Percentiles rank a stretch among this genome's conserved stretches.
Conservation (phyloP, 2,329 filamentous ascomycete genomes). For the Penicillium fuscoglaucum region DNA sequence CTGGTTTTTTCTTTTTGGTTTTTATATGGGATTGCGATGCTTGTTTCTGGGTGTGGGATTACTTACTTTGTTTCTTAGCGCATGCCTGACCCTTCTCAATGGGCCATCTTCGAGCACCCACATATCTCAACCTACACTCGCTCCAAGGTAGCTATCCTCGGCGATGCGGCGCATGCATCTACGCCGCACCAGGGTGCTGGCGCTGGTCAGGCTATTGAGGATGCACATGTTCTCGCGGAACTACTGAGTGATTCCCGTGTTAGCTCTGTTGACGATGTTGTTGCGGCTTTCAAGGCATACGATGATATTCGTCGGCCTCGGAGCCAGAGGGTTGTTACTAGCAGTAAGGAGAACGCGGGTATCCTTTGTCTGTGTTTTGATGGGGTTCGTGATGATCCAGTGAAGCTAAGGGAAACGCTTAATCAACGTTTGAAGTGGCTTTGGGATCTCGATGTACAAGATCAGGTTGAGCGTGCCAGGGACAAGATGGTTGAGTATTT, state of each 20-base stretch:
- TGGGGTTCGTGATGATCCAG: slow-evolving; percentile 29
- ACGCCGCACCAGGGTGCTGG: slow-evolving; percentile 43
- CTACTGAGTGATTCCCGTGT: slow-evolving; percentile 47
- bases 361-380: slow-evolving; percentile 31
- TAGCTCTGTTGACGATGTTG: slow-evolving; percentile 34
- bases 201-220: slow-evolving; percentile 43
- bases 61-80: slow-evolving; percentile 14
- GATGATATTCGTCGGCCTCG: slow-evolving; percentile 52
- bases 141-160: slow-evolving; percentile 35
- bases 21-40: background rate
- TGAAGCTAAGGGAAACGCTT: slow-evolving; percentile 27
- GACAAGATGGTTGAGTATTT: slow-evolving; percentile 16
- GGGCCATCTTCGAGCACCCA: slow-evolving; percentile 40
- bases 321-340: slow-evolving; percentile 53
- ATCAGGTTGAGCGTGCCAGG: slow-evolving; percentile 27
- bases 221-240: slow-evolving; percentile 42
- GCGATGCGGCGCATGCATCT: slow-evolving; percentile 43
- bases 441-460: slow-evolving; percentile 37
- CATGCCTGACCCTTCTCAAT: slow-evolving; percentile 37
- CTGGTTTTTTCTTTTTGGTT: background rate
- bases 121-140: slow-evolving; percentile 33
- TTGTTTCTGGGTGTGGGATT: background rate
- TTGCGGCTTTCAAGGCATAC: slow-evolving; percentile 53
- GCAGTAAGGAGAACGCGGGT: slow-evolving; percentile 48
- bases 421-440: slow-evolving; percentile 33